Evolutionary conservation across 176 grass and related monocot genomes (phyloP).

Genomic region (Oryza meyeriana): DNA sequence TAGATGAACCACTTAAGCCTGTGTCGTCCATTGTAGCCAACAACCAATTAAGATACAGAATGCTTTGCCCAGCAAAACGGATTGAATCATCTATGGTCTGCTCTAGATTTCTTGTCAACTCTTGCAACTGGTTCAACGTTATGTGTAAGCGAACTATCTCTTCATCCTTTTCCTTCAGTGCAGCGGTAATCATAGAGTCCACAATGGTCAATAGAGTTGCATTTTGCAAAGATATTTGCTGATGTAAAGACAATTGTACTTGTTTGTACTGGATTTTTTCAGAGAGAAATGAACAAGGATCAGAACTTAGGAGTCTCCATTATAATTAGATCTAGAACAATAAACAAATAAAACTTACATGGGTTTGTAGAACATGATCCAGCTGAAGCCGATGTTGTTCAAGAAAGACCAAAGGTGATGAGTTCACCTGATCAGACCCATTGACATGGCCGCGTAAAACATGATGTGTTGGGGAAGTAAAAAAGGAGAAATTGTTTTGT

Average conservation of each 20-base stretch:
- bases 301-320: background rate
- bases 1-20: background rate
- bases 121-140: background rate
- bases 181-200: background rate
- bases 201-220: background rate
- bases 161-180: background rate
- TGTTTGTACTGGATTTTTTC: background rate
- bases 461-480: background rate
- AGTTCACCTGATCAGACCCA: background rate
- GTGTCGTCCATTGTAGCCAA: background rate
- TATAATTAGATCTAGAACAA: background rate
- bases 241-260: background rate
- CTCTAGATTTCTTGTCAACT: background rate
- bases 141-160: background rate
- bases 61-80: background rate
- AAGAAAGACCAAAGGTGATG: background rate
- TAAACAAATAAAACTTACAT: background rate
- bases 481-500: background rate
- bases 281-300: background rate
- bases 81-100: background rate
- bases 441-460: background rate
- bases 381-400: background rate
- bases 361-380: background rate
- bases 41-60: background rate
- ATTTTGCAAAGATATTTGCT: background rate